These are phyloP conservation scores for Pseudozyma sp. DNA, from an alignment of 1,284 basidiomycete species.

Conservation along the genomic window DNA sequence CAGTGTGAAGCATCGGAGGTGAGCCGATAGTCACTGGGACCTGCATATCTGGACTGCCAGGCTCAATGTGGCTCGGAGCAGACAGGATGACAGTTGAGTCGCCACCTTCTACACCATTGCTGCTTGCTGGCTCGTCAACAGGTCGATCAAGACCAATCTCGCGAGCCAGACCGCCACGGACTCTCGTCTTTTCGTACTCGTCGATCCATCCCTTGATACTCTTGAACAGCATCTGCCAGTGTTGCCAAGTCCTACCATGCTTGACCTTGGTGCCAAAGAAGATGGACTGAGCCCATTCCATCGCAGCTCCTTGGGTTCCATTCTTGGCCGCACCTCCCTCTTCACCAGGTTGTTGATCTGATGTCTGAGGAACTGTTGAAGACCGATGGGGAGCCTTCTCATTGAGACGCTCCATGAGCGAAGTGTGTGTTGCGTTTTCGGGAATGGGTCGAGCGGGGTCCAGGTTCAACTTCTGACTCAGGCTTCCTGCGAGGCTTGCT, in stretches of 20 bases:
- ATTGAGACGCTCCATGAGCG: slow-evolving; percentile 25
- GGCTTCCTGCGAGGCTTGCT: slow-evolving; percentile 3
- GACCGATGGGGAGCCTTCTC: slow-evolving; percentile 26
- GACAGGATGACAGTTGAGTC: slow-evolving; percentile 20
- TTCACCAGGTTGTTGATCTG: not conserved
- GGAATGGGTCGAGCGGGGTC: slow-evolving; percentile 11
- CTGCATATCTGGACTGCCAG: slow-evolving; percentile 23
- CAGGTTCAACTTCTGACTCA: slow-evolving; percentile 28
- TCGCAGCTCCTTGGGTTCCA: not conserved
- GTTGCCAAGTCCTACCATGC: slow-evolving; percentile 55
- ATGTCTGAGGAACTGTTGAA: slow-evolving; percentile 15
- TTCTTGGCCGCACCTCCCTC: not conserved
- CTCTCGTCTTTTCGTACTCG: slow-evolving; percentile 60
- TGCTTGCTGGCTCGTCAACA: not conserved
- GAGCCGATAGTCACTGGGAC: slow-evolving; percentile 35
- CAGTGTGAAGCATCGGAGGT: slow-evolving; percentile 21
- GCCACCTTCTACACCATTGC: not conserved
- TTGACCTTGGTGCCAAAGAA: slow-evolving; percentile 40
- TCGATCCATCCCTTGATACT: slow-evolving; percentile 62
- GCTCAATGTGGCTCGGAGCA: slow-evolving; percentile 24
- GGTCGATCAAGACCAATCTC: slow-evolving; percentile 52
- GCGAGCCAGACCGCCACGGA: slow-evolving; percentile 53
- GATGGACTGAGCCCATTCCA: slow-evolving; percentile 17
- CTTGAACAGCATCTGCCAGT: slow-evolving; percentile 56
- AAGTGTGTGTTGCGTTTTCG: slow-evolving; percentile 13